Evolutionary conservation across 2,329 filamentous ascomycete species (phyloP).

Genomic region (Pyrenochaeta sp.): DNA sequence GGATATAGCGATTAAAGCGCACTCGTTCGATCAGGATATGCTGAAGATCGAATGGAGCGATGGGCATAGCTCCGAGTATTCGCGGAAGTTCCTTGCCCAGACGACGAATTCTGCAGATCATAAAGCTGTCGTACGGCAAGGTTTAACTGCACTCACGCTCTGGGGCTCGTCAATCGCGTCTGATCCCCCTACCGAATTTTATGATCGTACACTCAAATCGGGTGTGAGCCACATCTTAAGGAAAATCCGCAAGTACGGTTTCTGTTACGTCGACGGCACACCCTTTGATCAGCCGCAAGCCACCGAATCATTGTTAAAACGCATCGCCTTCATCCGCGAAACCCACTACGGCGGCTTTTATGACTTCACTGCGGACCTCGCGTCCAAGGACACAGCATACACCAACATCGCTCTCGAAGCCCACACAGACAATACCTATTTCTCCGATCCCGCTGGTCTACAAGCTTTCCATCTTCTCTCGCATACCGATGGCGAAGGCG

Average conservation of each 20-base stretch:
- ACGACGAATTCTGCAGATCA: conserved; percentile 51
- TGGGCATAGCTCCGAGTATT: conserved; percentile 73
- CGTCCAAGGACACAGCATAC: conserved; percentile 90
- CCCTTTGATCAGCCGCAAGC: conserved; percentile 61
- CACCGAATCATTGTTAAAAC: conserved; percentile 77
- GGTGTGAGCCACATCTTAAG: conserved; percentile 63
- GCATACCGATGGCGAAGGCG: conserved; percentile 74
- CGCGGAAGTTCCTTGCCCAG: conserved; percentile 66
- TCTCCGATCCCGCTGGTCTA: conserved; percentile 87
- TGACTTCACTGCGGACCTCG: conserved; percentile 90
- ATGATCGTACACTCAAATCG: conserved; percentile 34
- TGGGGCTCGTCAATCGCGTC: conserved; percentile 45
- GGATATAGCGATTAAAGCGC: conserved; percentile 34
- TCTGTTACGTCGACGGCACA: conserved; percentile 77
- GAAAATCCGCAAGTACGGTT: conserved; percentile 73
- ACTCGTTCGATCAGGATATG: conserved; percentile 11
- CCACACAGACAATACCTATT: conserved; percentile 97
- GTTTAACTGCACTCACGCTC: conserved; percentile 42
- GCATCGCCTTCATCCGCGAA: conserved; percentile 84
- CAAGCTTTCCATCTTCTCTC: conserved; percentile 94
- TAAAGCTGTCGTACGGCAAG: conserved; percentile 46
- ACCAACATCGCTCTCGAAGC: conserved; percentile 82
- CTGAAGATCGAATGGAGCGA: conserved; percentile 57
- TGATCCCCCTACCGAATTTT: conserved; percentile 60
- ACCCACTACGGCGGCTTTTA: conserved; percentile 90